A percentile compares a stretch with the other conserved stretches of the same genome.
These are phyloP conservation scores for Cryptococcus jaspeensis DNA, from an alignment of 1,284 basidiomycete genomes.

Conservation along the genomic window DNA sequence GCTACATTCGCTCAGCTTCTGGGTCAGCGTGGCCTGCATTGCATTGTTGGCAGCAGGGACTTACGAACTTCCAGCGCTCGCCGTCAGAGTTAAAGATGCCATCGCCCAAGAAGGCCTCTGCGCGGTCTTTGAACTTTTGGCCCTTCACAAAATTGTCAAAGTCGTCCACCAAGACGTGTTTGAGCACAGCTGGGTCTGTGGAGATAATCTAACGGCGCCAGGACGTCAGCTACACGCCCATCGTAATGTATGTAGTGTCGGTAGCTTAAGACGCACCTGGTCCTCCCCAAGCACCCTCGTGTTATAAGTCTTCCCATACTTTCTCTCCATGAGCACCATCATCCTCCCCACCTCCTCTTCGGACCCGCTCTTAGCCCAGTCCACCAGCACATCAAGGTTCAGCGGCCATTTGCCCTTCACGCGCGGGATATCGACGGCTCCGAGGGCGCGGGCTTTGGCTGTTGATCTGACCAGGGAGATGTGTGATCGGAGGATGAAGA, in stretches of 20 bases:
- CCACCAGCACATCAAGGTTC: constrained; percentile 38
- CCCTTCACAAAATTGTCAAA: constrained; percentile 41
- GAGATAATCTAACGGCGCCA: constrained; percentile 25
- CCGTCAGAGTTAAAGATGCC: constrained; percentile 53
- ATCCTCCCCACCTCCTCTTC: constrained; percentile 42
- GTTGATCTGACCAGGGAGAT: neutral
- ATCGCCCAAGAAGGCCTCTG: constrained; percentile 45
- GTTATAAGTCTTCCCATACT: constrained; percentile 38
- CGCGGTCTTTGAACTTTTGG: constrained; percentile 46
- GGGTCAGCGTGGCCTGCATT: neutral
- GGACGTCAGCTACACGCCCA: neutral
- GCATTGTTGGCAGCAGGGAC: constrained; percentile 7
- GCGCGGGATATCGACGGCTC: constrained; percentile 26
- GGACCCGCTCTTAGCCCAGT: constrained; percentile 34
- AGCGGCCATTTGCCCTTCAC: constrained; percentile 34
- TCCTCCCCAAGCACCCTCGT: constrained; percentile 43
- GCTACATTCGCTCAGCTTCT: constrained; percentile 19
- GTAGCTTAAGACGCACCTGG: constrained; percentile 27
- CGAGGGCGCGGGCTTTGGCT: constrained; percentile 9
- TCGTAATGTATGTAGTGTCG: neutral
- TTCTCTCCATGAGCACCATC: constrained; percentile 28
- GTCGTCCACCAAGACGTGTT: constrained; percentile 33
- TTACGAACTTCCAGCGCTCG: constrained; percentile 41
- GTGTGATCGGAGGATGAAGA: constrained; percentile 12
- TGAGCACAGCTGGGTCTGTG: constrained; percentile 30